Base-by-base conservation (phyloP, 164 flowering plant species). In the Malania oleifera region DNA sequence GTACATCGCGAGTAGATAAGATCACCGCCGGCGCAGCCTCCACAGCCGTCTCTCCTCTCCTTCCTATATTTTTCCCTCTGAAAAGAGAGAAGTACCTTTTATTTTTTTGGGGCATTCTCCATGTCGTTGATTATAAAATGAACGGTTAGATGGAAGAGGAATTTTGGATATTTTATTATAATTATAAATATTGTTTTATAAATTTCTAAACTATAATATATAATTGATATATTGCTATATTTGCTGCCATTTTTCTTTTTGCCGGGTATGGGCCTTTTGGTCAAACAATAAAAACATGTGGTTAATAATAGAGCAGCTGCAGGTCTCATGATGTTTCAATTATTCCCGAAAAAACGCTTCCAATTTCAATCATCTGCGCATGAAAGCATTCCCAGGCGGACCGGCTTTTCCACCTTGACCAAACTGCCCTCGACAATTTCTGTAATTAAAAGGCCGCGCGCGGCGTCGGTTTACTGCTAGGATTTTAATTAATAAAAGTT, bases 1-100 rank as follows among this genome's bases (percentile, higher is more conserved):
- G 75, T 68, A 74, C 70, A 75, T 70, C 54, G 44, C 18, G 43
- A n/a, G 56, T 70, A 69, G 76, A 69, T 65, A 65, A 60, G 44
- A 29, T 63, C 57, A 10, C 13, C 19, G 15, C 35, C 56, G 22
- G 49, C 50, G 8, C 29, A 44, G 17, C 13, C 37, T 17, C 35
- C n/a, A 8, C 17, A 6, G 8, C 15, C 15, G n/a, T 44, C 24
- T 23, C 5, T 19, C 35, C 18, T 48, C 27, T 11, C 55, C 39
- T 39, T 14, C 5, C 13, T 17, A 13, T 17, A 12, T n/a, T 13
- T 31, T 14, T 31, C 2, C 6, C 5, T 10, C 14, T 2, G 43
- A 7, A 17, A 1, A 22, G 65, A 15, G 56, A 39, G 17, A 28
- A 19, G 18, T 17, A 22, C 20, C 11, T n/a, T 31, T 49, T 11